Evolutionary conservation across 306 rosid species (phyloP), one percentile per base, ranked within the genome.

Genomic region (Geum urbanum): DNA sequence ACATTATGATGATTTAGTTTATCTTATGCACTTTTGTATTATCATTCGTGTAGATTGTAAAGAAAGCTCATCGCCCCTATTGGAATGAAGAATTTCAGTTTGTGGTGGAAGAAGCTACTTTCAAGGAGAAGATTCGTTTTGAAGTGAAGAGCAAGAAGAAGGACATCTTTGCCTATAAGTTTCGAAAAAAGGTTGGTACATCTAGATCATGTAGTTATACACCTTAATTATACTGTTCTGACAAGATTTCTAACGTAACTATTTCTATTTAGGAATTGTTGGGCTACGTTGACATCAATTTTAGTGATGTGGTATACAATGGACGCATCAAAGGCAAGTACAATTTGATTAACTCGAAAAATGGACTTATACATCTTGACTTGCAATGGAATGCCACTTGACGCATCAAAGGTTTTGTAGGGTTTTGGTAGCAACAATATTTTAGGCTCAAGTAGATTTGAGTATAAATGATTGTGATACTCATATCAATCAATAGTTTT

Each of bases 21-120:
- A 32, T 13, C 3, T 47, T 37, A 22, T 66, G 44, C 15, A 7
- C 4, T 37, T 10, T 37, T 50, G 72, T 60, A 37, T 39, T 4
- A 0, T 6, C 3, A 39, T 49, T 7, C 5, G 12, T 67, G 19
- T 67, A 78, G 78, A 8, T 22, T 9, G 24, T 78, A 18, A 78
- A 62, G 67, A 72, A 63, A 62, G 60, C 71, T 44, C 64, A 56
- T 11, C 32, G 72, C 56, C 82, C 82, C 7, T 49, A 46, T 49
- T 78, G 82, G 82, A 73, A 73, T 5, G 78, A 73, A 52, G 78
- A 73, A 58, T 73, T 73, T 52, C 82, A 78, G 54, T 78, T 67
- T 73, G 57, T 69, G 49, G 24, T 78, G 4, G 78, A 74, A 63
- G 75, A 78, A 55, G 68, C 72, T 64, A 67, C 78, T n/a, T 2